Base-by-base conservation (phyloP, 352 stramenopile species). In the Globisporangium middletonii region DNA sequence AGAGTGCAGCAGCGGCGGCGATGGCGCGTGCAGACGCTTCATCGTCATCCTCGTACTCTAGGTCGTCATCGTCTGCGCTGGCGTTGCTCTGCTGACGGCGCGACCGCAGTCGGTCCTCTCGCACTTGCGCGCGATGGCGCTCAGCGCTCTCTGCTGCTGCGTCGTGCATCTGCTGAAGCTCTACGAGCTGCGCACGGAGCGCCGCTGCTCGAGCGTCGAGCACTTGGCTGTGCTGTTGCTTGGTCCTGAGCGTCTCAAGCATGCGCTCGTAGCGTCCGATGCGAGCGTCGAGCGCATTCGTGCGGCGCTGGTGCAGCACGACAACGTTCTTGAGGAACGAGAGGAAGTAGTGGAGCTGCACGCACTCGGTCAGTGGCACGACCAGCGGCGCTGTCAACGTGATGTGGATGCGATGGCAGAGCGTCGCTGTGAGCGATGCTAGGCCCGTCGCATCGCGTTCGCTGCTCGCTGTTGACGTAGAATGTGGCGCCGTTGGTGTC, bases 301-400 rank as follows among this genome's bases (percentile, higher is more conserved):
- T 11, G 2, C 50, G 51, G 1, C 37, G 46, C 12, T 45, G 43
- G 37, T 60, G 56, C 28, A 46, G 12, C 28, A 59, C 51, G n/a
- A 59, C 45, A 19, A 55, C 56, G 37, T 59, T 64, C 30, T 59
- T 64, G 35, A 64, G 46, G 28, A 64, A 59, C n/a, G 59, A 59
- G 28, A 64, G 15, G 35, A 33, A 59, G 38, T 64, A 64, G 2
- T 15, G 41, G 38, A 63, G 19, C 13, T 63, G 50, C 9, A 48
- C 35, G 50, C 42, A 49, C 11, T 57, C 50, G 16, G 49, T 57
- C 41, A 57, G 28, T 35, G 46, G 19, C 18, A 41, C 49, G 2
- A 41, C 49, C 48, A 52, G 50, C 12, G 27, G 42, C 4, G 33
- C 28, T 26, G 49, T 57, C 8, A 63, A 33, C 15, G 47, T 35